Conservation (phyloP, 202 grass and related monocot species). For the Setaria viridis region DNA sequence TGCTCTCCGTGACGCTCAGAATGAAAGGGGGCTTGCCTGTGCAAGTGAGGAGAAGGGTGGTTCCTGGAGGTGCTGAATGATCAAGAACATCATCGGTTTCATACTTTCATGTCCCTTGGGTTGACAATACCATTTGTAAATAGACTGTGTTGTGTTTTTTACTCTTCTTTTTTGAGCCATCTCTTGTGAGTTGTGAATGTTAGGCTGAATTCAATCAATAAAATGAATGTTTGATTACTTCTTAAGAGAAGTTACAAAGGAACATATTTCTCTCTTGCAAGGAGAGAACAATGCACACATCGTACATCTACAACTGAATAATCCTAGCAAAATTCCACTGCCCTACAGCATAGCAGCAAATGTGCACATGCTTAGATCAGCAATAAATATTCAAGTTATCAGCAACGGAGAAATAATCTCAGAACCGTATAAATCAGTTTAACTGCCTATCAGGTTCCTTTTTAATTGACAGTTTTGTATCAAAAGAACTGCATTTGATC, state of each 20-base stretch:
- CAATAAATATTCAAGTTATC: not conserved
- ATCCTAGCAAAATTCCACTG: not conserved
- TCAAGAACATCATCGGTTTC: not conserved
- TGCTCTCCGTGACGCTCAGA: conserved; percentile 50
- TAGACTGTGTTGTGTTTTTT: too few species aligned
- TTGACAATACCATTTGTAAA: not conserved
- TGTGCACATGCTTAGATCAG: not conserved
- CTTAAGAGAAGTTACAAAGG: too few species aligned
- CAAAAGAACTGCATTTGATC: not conserved
- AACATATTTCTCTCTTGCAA: too few species aligned
- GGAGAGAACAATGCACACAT: too few species aligned
- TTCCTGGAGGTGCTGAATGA: not conserved
- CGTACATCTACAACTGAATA: too few species aligned
- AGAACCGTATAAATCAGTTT: not conserved
- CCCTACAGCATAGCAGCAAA: too few species aligned
- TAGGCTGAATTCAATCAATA: not conserved
- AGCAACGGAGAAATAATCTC: not conserved
- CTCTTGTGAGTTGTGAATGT: not conserved
- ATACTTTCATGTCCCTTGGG: not conserved
- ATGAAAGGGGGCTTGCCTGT: conserved; percentile 63
- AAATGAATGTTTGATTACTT: not conserved
- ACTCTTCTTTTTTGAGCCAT: not conserved
- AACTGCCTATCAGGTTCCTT: not conserved
- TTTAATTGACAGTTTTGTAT: not conserved
- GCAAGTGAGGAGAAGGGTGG: conserved; percentile 33